Percentiles rank a stretch among this genome's conserved stretches.
These are phyloP conservation scores for Taxillus chinensis DNA, from an alignment of 164 flowering plant genomes.

Conservation along the genomic window DNA sequence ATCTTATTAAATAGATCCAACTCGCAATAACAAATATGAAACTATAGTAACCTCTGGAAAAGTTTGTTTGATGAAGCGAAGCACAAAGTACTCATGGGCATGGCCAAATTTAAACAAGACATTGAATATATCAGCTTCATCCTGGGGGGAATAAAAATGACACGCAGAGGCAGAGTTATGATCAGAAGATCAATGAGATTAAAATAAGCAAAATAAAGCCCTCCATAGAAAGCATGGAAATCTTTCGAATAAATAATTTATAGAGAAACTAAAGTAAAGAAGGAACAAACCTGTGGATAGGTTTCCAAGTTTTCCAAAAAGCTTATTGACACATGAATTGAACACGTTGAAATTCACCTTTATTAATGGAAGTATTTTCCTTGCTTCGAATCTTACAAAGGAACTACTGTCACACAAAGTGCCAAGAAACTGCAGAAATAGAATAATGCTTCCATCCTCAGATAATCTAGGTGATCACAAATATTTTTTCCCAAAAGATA, in stretches of 20 bases:
- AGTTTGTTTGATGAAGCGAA: slow-evolving; percentile 24
- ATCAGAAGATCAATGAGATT: background rate
- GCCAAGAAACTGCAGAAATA: slow-evolving; percentile 51
- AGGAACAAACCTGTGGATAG: slow-evolving; percentile 52
- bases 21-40: background rate
- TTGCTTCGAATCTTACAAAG: slow-evolving; percentile 38
- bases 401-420: slow-evolving; percentile 32
- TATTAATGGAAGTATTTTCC: slow-evolving; percentile 39
- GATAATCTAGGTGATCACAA: too few relatives aligned
- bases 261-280: background rate
- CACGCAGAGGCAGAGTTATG: background rate
- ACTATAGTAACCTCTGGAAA: slow-evolving; percentile 37
- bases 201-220: background rate
- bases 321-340: slow-evolving; percentile 32
- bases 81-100: slow-evolving; percentile 38
- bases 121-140: slow-evolving; percentile 56
- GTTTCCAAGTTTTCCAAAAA: slow-evolving; percentile 44
- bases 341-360: slow-evolving; percentile 34
- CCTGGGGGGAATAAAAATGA: slow-evolving; percentile 25
- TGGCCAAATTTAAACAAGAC: slow-evolving; percentile 44
- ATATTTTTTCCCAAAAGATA: too few relatives aligned
- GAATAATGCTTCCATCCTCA: background rate
- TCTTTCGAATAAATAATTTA: too few relatives aligned
- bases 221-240: too few relatives aligned
- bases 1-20: too few relatives aligned